Percentiles rank a stretch among this genome's conserved stretches.
These are phyloP conservation scores for Pythium apleroticum DNA, from an alignment of 352 stramenopile species.

Conservation along the genomic window DNA sequence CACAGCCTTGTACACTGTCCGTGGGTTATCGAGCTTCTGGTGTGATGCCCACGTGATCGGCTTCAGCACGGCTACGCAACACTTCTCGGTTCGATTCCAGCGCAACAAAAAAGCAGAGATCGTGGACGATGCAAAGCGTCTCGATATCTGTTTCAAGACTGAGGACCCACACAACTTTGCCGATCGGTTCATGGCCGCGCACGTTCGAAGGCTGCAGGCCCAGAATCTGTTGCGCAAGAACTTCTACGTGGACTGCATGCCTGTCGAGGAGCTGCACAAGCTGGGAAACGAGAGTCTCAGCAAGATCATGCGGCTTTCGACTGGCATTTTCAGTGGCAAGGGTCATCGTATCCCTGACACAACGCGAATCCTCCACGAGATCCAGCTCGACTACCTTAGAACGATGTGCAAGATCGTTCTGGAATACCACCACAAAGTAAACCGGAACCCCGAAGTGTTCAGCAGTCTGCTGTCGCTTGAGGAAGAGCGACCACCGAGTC, in stretches of 20 bases:
- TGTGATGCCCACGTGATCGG: conserved; percentile 58
- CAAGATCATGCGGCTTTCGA: conserved; percentile 74
- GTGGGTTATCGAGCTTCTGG: conserved; percentile 63
- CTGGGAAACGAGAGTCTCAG: conserved; percentile 75
- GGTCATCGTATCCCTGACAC: conserved; percentile 70
- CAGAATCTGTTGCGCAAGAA: conserved; percentile 74
- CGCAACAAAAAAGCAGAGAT: conserved; percentile 63
- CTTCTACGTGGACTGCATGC: conserved; percentile 88
- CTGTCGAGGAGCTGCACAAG: conserved; percentile 79
- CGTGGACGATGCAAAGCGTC: conserved; percentile 38
- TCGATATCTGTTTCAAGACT: conserved; percentile 83
- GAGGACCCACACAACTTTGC: conserved; percentile 80
- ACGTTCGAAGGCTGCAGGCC: conserved; percentile 53
- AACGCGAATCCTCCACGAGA: conserved; percentile 79
- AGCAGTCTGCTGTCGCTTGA: conserved; percentile 45
- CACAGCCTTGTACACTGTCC: conserved; percentile 65
- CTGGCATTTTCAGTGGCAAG: conserved; percentile 65
- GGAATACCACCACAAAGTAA: conserved; percentile 60
- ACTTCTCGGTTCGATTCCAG: conserved; percentile 64
- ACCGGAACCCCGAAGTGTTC: conserved; percentile 64
- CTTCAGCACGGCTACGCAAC: conserved; percentile 39
- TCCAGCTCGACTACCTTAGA: conserved; percentile 90
- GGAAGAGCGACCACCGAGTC: conserved; percentile 38
- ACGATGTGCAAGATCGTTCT: conserved; percentile 93
- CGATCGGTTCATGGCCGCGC: conserved; percentile 66